A percentile compares a stretch with the other conserved stretches of the same genome.
Evolutionary conservation across 768 basidiomycete genomes (phyloP).

Genomic region (Suillus lakei): DNA sequence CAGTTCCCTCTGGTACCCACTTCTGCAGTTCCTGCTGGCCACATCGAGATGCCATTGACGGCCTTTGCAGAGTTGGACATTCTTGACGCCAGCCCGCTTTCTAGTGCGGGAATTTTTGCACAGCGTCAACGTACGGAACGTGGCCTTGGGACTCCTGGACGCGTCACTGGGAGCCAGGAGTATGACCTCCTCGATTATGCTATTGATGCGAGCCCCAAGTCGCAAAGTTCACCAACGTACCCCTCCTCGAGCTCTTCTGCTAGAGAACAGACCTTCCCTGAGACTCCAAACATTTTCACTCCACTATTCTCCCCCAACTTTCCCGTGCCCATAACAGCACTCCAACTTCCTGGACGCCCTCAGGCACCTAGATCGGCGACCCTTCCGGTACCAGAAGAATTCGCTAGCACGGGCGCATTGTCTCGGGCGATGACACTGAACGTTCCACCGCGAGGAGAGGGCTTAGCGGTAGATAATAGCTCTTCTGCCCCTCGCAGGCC

Average conservation of each 20-base stretch:
- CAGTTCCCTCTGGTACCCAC: slow-evolving; percentile 21
- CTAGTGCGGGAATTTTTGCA: slow-evolving; percentile 38
- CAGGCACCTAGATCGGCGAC: slow-evolving; percentile 40
- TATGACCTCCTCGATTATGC: slow-evolving; percentile 51
- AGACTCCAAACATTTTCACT: slow-evolving; percentile 66
- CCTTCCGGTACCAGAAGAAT: slow-evolving; percentile 24
- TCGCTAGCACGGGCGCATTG: slow-evolving; percentile 48
- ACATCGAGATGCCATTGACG: slow-evolving; percentile 28
- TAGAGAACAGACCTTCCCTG: slow-evolving; percentile 70
- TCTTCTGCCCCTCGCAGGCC: slow-evolving; percentile 12
- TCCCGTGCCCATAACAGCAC: slow-evolving; percentile 15
- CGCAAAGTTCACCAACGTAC: slow-evolving; percentile 26
- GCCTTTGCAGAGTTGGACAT: slow-evolving; percentile 35
- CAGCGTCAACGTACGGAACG: slow-evolving; percentile 43
- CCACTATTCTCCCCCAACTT: slow-evolving; percentile 51
- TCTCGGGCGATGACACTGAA: slow-evolving; percentile 45
- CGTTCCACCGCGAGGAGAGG: slow-evolving; percentile 12
- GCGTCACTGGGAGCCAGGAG: slow-evolving; percentile 54
- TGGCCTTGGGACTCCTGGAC: slow-evolving; percentile 45
- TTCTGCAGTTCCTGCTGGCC: slow-evolving; percentile 19
- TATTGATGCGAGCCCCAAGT: slow-evolving; percentile 45
- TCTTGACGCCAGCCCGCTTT: slow-evolving; percentile 22
- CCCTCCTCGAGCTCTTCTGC: slow-evolving; percentile 38
- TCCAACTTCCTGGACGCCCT: slow-evolving; percentile 8
- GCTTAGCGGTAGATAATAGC: background rate